Base-by-base conservation (phyloP, 2,329 filamentous ascomycete genomes). In the Monosporascus ibericus region DNA sequence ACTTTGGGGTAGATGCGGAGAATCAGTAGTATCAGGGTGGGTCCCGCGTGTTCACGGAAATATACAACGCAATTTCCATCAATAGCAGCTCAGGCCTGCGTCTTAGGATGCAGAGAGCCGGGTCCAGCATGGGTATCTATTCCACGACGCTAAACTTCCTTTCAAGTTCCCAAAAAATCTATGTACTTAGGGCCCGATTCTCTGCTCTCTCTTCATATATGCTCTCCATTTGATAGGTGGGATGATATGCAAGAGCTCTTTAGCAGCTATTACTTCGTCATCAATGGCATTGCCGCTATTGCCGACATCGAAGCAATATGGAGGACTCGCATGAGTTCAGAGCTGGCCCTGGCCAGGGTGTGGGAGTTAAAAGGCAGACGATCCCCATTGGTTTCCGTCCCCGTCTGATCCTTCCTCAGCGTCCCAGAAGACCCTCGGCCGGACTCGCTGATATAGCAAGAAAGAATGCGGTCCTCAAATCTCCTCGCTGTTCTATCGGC, bases 381-480 rank as follows among this genome's bases (percentile, higher is more conserved):
- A 18, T 20, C 22, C 39, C 39, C 18, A 34, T 34, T 34, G 9
- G 6, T 24, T 34, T 34, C 30, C 30, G 30, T 14, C 30, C 11
- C 14, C 4, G 9, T 8, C 20, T 24, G 22, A 37, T 18, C 39
- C 44, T 17, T 42, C 11, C 22, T 42, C n/a, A 11, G 15, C 48
- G 42, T 40, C 39, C 24, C 44, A 17, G 22, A 6, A 15, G 37
- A 20, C 36, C n/a, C 5, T 46, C 24, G 8, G 14, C 22, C 11
- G 24, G 42, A 46, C 22, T 52, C 47, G 47, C 46, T 34, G 14
- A 14, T 48, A 24, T 24, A 44, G 6, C 46, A 38, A 38, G 44
- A 47, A 52, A 60, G 48, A 17, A 65, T 65, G 62, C 60, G 61
- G 48, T 54, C 56, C 40, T 62, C 57, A 47, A 56, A 27, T 44